Conservation (phyloP, 257 asterid species). For the Dorcoceras hygrometricum region DNA sequence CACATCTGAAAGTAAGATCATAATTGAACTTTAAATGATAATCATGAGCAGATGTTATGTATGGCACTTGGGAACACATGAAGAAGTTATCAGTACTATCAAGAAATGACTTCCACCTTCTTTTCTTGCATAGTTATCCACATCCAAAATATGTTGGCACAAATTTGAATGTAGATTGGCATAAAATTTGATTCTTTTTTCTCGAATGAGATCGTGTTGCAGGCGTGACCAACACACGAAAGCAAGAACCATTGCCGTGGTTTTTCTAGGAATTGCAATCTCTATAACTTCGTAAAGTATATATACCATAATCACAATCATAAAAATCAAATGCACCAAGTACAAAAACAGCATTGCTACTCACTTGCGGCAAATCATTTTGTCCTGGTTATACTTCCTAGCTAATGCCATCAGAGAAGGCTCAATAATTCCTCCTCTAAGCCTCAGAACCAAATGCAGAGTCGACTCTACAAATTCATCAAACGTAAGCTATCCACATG, state of each 20-base stretch:
- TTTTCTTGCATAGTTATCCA: neutral
- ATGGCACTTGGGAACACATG: neutral
- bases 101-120: neutral
- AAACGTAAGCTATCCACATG: neutral
- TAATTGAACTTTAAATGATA: neutral
- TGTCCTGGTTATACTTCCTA: conserved; percentile 22
- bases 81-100: neutral
- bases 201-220: neutral
- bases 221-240: neutral
- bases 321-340: neutral
- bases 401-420: conserved; percentile 14
- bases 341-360: neutral
- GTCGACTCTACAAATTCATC: neutral
- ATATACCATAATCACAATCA: neutral
- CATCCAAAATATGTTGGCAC: neutral
- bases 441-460: conserved; percentile 1
- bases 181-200: neutral
- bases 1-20: neutral
- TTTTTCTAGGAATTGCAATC: neutral
- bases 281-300: neutral
- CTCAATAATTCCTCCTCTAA: neutral
- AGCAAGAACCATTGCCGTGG: neutral
- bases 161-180: too few species aligned
- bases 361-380: conserved; percentile 23
- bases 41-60: neutral